Evolutionary conservation across 2,329 filamentous ascomycete species (phyloP).

Genomic region (Calonectria pteridis): DNA sequence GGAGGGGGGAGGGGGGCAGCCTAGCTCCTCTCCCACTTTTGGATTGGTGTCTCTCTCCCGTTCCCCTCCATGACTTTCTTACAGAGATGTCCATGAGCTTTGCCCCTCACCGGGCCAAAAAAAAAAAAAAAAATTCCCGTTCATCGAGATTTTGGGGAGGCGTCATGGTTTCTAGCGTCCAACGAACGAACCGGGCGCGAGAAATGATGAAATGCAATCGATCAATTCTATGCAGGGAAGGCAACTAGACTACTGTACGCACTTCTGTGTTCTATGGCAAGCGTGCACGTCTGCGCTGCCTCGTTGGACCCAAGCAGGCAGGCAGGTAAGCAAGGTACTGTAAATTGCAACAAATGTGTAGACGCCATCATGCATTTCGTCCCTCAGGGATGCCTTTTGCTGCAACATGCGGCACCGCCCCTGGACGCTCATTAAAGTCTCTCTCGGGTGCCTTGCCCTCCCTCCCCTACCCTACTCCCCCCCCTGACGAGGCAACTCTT

Average conservation of each 20-base stretch:
- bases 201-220: background rate
- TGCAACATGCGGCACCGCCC: constrained; percentile 16
- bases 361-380: constrained; percentile 5
- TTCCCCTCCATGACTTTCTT: background rate
- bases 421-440: background rate
- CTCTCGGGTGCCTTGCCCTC: background rate
- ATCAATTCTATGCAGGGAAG: background rate
- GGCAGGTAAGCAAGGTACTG: background rate
- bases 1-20: constrained; percentile 8
- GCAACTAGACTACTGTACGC: background rate
- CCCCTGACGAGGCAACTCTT: background rate
- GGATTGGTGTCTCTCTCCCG: constrained; percentile 27
- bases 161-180: constrained; percentile 17
- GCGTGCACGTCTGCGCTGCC: background rate
- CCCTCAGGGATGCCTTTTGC: background rate
- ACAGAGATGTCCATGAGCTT: background rate
- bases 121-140: constrained; percentile 2
- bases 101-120: background rate
- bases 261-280: background rate
- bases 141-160: background rate
- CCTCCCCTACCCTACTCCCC: constrained; percentile 7
- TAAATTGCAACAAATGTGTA: background rate
- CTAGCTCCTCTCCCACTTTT: constrained; percentile 29
- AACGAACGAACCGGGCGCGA: background rate
- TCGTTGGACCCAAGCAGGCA: background rate